Percentiles rank a stretch among this genome's conserved stretches.
Evolutionary conservation across 2,329 filamentous ascomycete genomes (phyloP).

Genomic region (Teratosphaeria zuluensis): DNA sequence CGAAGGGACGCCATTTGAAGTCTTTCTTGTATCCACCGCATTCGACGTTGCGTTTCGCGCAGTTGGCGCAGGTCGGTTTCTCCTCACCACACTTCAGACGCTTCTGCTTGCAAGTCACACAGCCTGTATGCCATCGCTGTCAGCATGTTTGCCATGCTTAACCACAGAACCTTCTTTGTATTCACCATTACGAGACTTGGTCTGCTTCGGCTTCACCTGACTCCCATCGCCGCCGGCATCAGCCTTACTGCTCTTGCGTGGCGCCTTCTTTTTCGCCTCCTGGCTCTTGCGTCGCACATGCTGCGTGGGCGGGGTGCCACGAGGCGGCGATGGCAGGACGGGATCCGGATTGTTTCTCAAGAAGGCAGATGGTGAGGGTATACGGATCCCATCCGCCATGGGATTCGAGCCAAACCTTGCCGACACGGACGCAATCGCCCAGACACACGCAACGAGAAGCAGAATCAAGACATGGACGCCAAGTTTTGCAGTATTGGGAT

Average conservation of each 20-base stretch:
- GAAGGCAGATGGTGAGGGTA: constrained; percentile 50
- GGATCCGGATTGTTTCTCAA: constrained; percentile 27
- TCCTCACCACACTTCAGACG: constrained; percentile 65
- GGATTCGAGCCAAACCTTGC: constrained; percentile 2
- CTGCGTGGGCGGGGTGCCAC: constrained; percentile 10
- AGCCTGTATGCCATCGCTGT: constrained; percentile 40
- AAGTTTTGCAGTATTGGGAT: constrained; percentile 8
- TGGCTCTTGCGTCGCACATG: constrained; percentile 12
- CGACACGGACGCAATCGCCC: constrained; percentile 1
- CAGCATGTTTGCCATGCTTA: constrained; percentile 1
- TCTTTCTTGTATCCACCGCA: constrained; percentile 67
- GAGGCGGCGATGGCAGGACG: constrained; percentile 14
- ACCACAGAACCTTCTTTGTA: constrained; percentile 5
- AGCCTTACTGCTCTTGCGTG: constrained; percentile 7
- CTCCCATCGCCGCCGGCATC: constrained; percentile 8
- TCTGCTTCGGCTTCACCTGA: constrained; percentile 56
- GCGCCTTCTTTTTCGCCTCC: constrained; percentile 13
- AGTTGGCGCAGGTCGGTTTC: constrained; percentile 59
- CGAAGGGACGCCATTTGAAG: constrained; percentile 65
- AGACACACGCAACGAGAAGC: background rate
- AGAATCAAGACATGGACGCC: background rate
- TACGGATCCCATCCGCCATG: constrained; percentile 49
- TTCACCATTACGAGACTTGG: constrained; percentile 67
- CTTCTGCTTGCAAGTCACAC: constrained; percentile 64
- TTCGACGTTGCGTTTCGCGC: constrained; percentile 51